Percentiles rank a stretch among this genome's conserved stretches.
These are phyloP conservation scores for Phaeotremella skinneri DNA, from an alignment of 768 basidiomycete species.

Conservation along the genomic window DNA sequence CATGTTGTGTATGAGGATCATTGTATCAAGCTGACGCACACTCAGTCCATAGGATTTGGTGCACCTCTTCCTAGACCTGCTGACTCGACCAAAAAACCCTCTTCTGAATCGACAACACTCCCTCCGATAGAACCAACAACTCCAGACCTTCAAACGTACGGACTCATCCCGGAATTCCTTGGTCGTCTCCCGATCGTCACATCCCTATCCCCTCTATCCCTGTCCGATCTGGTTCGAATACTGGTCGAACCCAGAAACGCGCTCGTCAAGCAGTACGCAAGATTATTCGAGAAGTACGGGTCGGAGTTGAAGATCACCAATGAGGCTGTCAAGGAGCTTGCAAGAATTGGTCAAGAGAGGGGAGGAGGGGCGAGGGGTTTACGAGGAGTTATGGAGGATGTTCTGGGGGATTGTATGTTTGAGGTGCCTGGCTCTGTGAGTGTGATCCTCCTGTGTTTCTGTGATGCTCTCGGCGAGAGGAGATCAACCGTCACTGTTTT, in stretches of 20 bases:
- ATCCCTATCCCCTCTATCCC: constrained; percentile 72
- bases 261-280: constrained; percentile 81
- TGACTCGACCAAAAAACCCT: not conserved
- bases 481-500: not conserved
- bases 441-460: not conserved
- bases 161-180: constrained; percentile 94
- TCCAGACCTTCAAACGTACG: constrained; percentile 78
- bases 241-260: constrained; percentile 90
- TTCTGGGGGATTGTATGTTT: constrained; percentile 88
- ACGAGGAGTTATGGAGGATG: constrained; percentile 80
- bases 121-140: constrained; percentile 35
- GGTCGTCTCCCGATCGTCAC: constrained; percentile 91
- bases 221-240: constrained; percentile 79
- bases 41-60: constrained; percentile 84
- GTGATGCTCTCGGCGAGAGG: not conserved
- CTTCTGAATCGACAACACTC: constrained; percentile 5
- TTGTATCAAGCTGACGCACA: constrained; percentile 7
- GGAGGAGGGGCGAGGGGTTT: constrained; percentile 89
- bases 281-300: constrained; percentile 77
- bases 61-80: constrained; percentile 54
- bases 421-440: constrained; percentile 49
- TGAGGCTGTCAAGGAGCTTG: constrained; percentile 75
- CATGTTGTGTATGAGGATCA: not conserved
- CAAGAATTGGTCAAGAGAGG: constrained; percentile 69
- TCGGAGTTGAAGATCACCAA: constrained; percentile 84